Evolutionary conservation across 1,284 basidiomycete species (phyloP), one percentile per base, ranked within the genome.

Genomic region (Ganoderma boninense): DNA sequence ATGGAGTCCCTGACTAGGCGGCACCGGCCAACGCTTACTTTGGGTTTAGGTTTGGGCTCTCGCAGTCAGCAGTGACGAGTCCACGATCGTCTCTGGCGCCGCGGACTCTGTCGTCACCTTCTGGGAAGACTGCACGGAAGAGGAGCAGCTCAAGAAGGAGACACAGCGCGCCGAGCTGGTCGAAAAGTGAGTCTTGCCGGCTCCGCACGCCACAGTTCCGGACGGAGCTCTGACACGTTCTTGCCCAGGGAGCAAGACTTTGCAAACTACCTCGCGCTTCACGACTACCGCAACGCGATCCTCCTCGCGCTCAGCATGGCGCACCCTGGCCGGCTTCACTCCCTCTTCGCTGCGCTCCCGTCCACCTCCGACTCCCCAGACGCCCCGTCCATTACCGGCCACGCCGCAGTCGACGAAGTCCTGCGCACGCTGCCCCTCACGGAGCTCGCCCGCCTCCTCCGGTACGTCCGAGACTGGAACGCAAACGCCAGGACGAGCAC

Each of bases 21-120:
- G 46, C 52, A 23, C 18, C 64, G 44, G 4, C 23, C 18, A 44
- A 46, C n/a, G 23, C 35, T 26, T 23, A 16, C 16, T 42, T 42
- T 16, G 40, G 7, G 11, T 42, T 10, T 79, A 96, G 95, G 92
- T 99, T 14, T 99, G 97, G 98, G 95, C 96, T 0, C 86, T 99
- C 10, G 91, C 94, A 13, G 84, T 97, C 35, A 93, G 90, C 75
- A 81, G 85, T 4, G 92, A 97, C 77, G 96, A 96, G 77, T 84
- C 84, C 40, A 94, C 88, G 0, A 90, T 99, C 73, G 89, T 98
- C 26, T 97, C 96, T 20, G 97, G 95, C 10, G 97, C 95, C 4
- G 97, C 97, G 1, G 98, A 99, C 83, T 97, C 96, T 3, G 87
- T 95, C 5, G 90, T 98, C 69, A 96, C 94, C 1, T 92, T 98